These are phyloP conservation scores for Phytophthora cajani DNA, from an alignment of 352 stramenopile genomes.

Conservation along the genomic window DNA sequence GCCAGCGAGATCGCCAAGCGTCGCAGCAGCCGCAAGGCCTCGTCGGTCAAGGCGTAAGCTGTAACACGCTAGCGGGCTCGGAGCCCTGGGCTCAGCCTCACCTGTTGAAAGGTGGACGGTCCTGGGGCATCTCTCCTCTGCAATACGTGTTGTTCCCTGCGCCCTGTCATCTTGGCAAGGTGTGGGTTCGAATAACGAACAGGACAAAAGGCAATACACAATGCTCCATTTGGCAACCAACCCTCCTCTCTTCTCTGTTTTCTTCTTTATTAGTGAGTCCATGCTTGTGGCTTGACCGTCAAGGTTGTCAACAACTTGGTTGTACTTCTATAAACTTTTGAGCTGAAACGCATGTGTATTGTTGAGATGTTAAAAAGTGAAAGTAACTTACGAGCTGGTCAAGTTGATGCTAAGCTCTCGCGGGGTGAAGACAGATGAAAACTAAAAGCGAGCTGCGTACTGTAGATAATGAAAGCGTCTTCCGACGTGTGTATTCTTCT, in stretches of 20 bases:
- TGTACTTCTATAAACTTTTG: neutral
- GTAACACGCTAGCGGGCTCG: constrained; percentile 26
- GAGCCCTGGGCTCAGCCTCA: constrained; percentile 19
- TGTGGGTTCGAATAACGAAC: constrained; percentile 45
- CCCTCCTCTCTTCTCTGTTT: neutral
- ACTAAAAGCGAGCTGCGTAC: neutral
- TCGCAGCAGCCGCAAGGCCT: constrained; percentile 96
- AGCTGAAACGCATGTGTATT: neutral
- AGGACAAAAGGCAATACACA: constrained; percentile 55
- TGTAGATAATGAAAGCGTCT: constrained; percentile 18
- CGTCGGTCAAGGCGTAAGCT: constrained; percentile 91
- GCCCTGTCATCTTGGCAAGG: constrained; percentile 8
- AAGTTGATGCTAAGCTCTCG: too few species aligned
- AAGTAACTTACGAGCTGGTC: neutral
- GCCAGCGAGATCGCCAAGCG: constrained; percentile 98
- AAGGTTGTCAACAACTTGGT: too few species aligned
- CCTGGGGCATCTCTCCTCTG: constrained; percentile 31
- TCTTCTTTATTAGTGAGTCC: too few species aligned
- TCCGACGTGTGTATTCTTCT: constrained; percentile 23
- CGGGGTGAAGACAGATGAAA: too few species aligned
- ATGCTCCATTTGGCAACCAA: constrained; percentile 43
- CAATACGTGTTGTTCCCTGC: constrained; percentile 38
- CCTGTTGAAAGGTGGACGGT: constrained; percentile 28
- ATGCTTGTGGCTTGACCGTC: too few species aligned
- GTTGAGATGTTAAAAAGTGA: constrained; percentile 1